phyloP scores from a whole-genome alignment of 768 basidiomycete genomes.

The Panus rudis region DNA sequence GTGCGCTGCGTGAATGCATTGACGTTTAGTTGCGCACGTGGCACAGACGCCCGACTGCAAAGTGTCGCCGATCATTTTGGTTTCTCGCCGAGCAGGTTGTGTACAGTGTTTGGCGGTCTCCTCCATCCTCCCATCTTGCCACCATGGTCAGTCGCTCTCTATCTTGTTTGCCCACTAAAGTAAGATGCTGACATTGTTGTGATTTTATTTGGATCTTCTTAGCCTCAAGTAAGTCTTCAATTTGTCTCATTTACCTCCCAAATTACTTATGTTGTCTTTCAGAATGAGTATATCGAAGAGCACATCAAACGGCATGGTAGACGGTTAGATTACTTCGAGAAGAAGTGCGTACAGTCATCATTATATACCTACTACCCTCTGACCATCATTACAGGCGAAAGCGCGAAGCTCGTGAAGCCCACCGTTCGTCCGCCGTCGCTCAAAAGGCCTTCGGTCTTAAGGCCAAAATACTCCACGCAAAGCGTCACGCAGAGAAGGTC shows the following conservation, averaged over 20 bases:
- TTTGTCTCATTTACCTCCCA: neutral
- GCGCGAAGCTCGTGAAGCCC: slow-evolving; percentile 69
- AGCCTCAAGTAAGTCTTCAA: slow-evolving; percentile 57
- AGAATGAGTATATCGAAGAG: slow-evolving; percentile 99
- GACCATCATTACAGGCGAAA: slow-evolving; percentile 53
- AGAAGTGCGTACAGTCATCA: slow-evolving; percentile 57
- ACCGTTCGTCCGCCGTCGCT: slow-evolving; percentile 72
- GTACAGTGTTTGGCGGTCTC: too few relatives aligned
- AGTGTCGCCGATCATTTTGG: slow-evolving; percentile 6
- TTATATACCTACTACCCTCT: slow-evolving; percentile 4
- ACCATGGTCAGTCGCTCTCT: slow-evolving; percentile 21
- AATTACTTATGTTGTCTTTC: neutral
- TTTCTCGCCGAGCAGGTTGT: slow-evolving; percentile 6
- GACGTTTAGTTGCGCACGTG: slow-evolving; percentile 9
- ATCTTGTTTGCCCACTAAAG: neutral
- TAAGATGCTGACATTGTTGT: neutral
- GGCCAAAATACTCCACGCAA: slow-evolving; percentile 96
- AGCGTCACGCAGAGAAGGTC: slow-evolving; percentile 95
- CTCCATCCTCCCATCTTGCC: slow-evolving; percentile 8
- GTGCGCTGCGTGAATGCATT: slow-evolving; percentile 1
- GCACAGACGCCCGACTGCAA: slow-evolving; percentile 2
- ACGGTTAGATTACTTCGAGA: slow-evolving; percentile 92
- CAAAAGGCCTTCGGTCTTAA: slow-evolving; percentile 96
- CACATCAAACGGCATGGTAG: slow-evolving; percentile 96
- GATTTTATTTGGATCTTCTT: neutral